Conservation (phyloP, 2,329 filamentous ascomycete genomes). For the Scleromitrula shiraiana region DNA sequence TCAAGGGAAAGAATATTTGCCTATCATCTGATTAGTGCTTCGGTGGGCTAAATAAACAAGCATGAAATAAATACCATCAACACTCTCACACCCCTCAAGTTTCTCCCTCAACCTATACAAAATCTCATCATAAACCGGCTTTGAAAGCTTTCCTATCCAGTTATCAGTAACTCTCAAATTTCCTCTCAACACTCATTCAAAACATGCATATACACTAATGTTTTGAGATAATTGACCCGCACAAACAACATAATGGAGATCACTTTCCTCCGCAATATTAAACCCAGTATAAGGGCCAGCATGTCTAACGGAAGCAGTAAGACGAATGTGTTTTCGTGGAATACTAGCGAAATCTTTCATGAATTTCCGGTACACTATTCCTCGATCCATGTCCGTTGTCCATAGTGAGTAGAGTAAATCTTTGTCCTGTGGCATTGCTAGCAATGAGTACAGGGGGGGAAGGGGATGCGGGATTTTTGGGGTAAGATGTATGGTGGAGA, state of each 20-base stretch:
- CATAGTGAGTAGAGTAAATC: neutral
- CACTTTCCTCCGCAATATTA: constrained; percentile 2
- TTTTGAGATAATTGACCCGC: constrained; percentile 1
- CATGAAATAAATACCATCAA: neutral
- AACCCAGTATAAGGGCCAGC: neutral
- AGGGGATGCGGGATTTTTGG: too few species aligned
- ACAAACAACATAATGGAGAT: constrained; percentile 1
- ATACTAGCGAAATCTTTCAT: neutral
- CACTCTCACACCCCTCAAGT: neutral
- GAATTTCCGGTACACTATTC: neutral
- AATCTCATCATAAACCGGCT: neutral
- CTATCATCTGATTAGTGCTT: neutral
- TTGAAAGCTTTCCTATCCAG: neutral
- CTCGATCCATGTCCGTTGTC: constrained; percentile 1
- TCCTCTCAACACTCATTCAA: neutral
- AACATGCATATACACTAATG: neutral
- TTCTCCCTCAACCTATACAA: neutral
- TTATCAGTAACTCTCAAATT: neutral
- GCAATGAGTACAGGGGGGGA: neutral
- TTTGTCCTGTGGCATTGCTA: neutral
- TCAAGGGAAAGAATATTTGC: neutral
- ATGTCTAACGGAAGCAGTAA: neutral
- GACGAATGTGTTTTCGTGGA: neutral
- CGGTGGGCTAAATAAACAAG: too few species aligned
- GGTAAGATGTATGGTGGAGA: too few species aligned